Evolutionary conservation across 1,284 basidiomycete genomes (phyloP).

Genomic region (Meira miltonrushii): DNA sequence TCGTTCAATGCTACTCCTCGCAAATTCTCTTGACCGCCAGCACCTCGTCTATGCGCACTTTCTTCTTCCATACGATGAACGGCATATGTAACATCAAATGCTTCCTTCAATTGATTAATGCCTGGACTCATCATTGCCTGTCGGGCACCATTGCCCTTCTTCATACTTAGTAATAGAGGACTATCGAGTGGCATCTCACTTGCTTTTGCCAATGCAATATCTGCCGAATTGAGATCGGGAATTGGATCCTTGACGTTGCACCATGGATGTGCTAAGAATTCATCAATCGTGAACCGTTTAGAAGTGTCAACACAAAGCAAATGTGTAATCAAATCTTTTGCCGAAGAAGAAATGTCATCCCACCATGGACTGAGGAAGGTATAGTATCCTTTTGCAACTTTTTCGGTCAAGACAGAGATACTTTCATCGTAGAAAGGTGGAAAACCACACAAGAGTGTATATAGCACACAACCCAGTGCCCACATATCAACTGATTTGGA

Average conservation of each 20-base stretch:
- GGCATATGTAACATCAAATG: conserved; percentile 97
- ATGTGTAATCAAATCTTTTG: conserved; percentile 92
- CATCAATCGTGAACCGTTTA: conserved; percentile 93
- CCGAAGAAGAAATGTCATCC: conserved; percentile 87
- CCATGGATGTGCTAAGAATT: conserved; percentile 97
- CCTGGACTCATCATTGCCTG: conserved; percentile 82
- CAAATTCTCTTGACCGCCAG: conserved; percentile 57
- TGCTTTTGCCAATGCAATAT: conserved; percentile 42
- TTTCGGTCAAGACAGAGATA: conserved; percentile 95
- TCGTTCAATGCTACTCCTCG: conserved; percentile 88
- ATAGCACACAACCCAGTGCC: conserved; percentile 96
- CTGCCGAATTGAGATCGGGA: conserved; percentile 46
- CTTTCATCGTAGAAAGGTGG: conserved; percentile 98
- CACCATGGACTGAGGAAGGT: conserved; percentile 99
- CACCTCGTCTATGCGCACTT: conserved; percentile 63
- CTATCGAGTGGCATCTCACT: conserved; percentile 72
- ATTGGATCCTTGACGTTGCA: conserved; percentile 59
- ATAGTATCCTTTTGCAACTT: conserved; percentile 94
- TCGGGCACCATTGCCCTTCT: conserved; percentile 53
- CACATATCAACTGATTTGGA: conserved; percentile 99
- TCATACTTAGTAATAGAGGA: conserved; percentile 74
- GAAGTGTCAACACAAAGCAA: conserved; percentile 91
- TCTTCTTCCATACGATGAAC: conserved; percentile 99
- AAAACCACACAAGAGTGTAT: conserved; percentile 97
- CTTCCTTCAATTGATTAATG: conserved; percentile 76